A percentile compares a stretch with the other conserved stretches of the same genome.
Evolutionary conservation across 2,329 filamentous ascomycete species (phyloP).

Genomic region (Rhynchosporium agropyri): DNA sequence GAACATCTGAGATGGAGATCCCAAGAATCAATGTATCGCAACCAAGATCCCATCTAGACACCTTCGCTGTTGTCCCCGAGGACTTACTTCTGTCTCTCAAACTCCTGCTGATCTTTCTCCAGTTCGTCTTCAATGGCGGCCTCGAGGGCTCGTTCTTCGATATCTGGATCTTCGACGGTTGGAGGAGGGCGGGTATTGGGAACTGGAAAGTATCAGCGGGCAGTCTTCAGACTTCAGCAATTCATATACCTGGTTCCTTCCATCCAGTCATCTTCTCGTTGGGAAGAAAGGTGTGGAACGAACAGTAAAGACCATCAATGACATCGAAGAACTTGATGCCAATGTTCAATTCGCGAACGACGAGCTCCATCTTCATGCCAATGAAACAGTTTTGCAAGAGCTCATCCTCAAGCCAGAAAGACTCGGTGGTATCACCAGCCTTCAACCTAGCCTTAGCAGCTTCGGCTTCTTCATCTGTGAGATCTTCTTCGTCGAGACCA

Average conservation of each 20-base stretch:
- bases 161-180: constrained; percentile 39
- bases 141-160: constrained; percentile 34
- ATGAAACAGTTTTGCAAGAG: constrained; percentile 58
- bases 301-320: constrained; percentile 57
- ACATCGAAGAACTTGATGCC: constrained; percentile 67
- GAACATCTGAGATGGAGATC: background rate
- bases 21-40: background rate
- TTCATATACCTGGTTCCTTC: constrained; percentile 54
- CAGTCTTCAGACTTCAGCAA: background rate
- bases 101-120: constrained; percentile 26
- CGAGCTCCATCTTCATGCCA: constrained; percentile 65
- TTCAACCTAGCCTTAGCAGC: constrained; percentile 33
- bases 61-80: background rate
- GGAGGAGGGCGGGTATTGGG: constrained; percentile 37
- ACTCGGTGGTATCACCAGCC: constrained; percentile 46
- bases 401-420: constrained; percentile 70
- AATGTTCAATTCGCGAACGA: constrained; percentile 58
- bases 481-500: constrained; percentile 32
- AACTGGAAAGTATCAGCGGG: constrained; percentile 28
- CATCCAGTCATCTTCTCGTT: constrained; percentile 71
- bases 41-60: constrained; percentile 6
- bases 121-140: constrained; percentile 27
- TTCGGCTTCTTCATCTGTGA: constrained; percentile 34
- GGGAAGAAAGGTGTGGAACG: constrained; percentile 65
- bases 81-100: constrained; percentile 6